These are phyloP conservation scores for Benincasa hispida DNA, from an alignment of 306 rosid genomes.

Conservation along the genomic window DNA sequence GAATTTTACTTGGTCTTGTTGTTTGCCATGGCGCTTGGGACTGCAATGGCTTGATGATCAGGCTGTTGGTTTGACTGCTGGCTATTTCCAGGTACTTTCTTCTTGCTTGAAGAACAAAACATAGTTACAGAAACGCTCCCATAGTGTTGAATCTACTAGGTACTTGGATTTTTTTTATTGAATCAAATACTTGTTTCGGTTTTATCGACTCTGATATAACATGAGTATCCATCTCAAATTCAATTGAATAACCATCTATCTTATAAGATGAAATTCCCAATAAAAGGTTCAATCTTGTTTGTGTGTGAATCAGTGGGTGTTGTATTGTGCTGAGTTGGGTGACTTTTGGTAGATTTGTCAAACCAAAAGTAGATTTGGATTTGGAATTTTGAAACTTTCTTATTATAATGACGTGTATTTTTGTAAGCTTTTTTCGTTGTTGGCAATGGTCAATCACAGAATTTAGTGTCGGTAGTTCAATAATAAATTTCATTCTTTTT, in stretches of 20 bases:
- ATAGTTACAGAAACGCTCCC: background rate
- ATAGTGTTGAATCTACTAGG: background rate
- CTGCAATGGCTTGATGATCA: background rate
- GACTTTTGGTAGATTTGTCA: background rate
- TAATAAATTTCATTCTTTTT: background rate
- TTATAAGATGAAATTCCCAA: too few relatives aligned
- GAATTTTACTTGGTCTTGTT: slow-evolving; percentile 1
- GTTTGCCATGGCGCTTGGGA: background rate
- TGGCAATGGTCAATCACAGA: background rate
- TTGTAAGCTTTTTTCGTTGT: background rate
- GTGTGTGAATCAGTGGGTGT: background rate
- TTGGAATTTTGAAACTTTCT: background rate
- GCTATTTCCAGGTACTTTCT: background rate
- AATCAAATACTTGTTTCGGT: too few relatives aligned
- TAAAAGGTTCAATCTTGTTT: too few relatives aligned
- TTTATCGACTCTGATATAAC: too few relatives aligned
- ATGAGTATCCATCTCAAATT: too few relatives aligned
- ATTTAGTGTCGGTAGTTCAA: background rate
- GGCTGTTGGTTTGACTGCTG: background rate
- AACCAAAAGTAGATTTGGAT: background rate
- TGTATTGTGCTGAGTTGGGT: background rate
- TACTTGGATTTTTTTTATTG: too few relatives aligned
- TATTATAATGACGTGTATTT: background rate
- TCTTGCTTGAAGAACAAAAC: background rate
- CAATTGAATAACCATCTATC: too few relatives aligned